phyloP scores from a whole-genome alignment of 2,329 filamentous ascomycete genomes.

The Venturia effusa region DNA sequence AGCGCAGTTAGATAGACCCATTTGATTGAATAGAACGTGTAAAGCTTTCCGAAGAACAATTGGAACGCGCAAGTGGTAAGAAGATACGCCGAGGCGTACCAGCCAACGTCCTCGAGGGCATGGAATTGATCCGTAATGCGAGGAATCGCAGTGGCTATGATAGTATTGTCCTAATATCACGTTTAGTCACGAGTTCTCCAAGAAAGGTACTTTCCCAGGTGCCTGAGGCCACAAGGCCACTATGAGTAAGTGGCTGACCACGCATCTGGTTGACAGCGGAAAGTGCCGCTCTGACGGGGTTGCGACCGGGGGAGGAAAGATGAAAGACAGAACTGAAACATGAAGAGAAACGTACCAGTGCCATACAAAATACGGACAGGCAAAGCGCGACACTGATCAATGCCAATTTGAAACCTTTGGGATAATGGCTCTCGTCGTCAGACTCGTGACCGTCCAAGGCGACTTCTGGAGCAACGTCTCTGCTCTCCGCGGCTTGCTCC shows the following conservation, averaged over 20 bases:
- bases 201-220: neutral
- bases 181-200: neutral
- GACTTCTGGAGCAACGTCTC: neutral
- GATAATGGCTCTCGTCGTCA: constrained; percentile 25
- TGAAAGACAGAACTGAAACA: too few species aligned
- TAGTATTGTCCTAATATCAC: constrained; percentile 31
- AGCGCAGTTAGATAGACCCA: constrained; percentile 35
- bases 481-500: neutral
- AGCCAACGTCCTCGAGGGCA: constrained; percentile 34
- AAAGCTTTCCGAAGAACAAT: constrained; percentile 34
- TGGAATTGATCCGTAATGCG: constrained; percentile 38
- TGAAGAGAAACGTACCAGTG: neutral
- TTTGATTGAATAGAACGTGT: constrained; percentile 36
- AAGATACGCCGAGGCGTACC: constrained; percentile 34
- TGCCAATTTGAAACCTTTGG: constrained; percentile 21
- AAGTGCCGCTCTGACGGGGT: too few species aligned
- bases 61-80: constrained; percentile 33
- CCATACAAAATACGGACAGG: constrained; percentile 21
- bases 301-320: too few species aligned
- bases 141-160: constrained; percentile 38
- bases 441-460: neutral
- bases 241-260: neutral
- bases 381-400: constrained; percentile 26
- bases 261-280: neutral
- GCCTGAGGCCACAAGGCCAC: neutral